Percentiles rank a stretch among this genome's conserved stretches.
Evolutionary conservation across 2,329 filamentous ascomycete species (phyloP).

Genomic region (Didymella segeticola): DNA sequence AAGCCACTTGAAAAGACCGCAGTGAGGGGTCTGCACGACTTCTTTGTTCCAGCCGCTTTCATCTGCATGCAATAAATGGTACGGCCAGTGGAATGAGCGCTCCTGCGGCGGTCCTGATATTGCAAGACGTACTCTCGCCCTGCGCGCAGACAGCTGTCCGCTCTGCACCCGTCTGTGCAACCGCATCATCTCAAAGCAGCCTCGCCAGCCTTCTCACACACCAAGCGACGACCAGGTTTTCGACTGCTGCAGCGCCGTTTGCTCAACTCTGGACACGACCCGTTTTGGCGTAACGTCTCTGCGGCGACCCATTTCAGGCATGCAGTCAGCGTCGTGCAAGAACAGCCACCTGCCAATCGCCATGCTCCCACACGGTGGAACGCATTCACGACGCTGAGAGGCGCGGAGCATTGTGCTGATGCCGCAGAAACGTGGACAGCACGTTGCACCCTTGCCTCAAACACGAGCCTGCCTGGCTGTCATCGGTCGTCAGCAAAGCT

Average conservation of each 20-base stretch:
- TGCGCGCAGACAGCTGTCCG: slow-evolving; percentile 23
- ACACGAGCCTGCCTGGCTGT: slow-evolving; percentile 16
- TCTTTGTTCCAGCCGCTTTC: slow-evolving; percentile 21
- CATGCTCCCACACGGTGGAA: slow-evolving; percentile 30
- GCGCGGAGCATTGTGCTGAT: slow-evolving; percentile 38
- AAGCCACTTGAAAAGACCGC: slow-evolving; percentile 18
- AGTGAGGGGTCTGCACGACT: not conserved
- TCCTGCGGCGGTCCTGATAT: slow-evolving; percentile 10
- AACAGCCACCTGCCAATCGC: slow-evolving; percentile 30
- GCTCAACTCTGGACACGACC: slow-evolving; percentile 28
- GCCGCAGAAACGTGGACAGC: slow-evolving; percentile 43
- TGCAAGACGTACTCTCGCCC: slow-evolving; percentile 7
- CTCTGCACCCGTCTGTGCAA: slow-evolving; percentile 29
- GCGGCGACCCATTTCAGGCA: slow-evolving; percentile 23
- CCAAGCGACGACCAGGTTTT: slow-evolving; percentile 28
- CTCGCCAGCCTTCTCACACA: slow-evolving; percentile 23
- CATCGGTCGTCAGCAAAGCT: slow-evolving; percentile 19
- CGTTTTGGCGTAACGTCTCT: slow-evolving; percentile 41
- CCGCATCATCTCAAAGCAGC: slow-evolving; percentile 6
- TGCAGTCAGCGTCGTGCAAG: slow-evolving; percentile 22
- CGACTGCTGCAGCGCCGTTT: slow-evolving; percentile 43
- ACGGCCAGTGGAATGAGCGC: slow-evolving; percentile 20
- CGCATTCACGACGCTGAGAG: slow-evolving; percentile 29
- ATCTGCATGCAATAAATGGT: slow-evolving; percentile 21
- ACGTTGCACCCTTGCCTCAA: slow-evolving; percentile 45